These are phyloP conservation scores for Salicornia ramosissima DNA, from an alignment of 148 eudicot genomes.

Conservation along the genomic window DNA sequence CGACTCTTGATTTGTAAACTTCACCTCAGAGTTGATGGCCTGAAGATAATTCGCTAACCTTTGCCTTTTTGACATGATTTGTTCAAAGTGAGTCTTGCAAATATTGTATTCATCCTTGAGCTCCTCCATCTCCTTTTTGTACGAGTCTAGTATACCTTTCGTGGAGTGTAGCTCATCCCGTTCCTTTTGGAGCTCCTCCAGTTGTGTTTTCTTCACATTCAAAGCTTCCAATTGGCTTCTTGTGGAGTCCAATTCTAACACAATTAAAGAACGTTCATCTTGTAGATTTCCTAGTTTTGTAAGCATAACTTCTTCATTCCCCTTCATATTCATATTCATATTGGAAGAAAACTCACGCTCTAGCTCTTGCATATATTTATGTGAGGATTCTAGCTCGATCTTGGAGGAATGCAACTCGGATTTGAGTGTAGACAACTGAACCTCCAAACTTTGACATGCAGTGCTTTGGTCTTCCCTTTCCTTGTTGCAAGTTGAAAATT, in stretches of 20 bases:
- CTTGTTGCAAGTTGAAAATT: slow-evolving; percentile 10
- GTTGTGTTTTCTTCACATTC: not conserved
- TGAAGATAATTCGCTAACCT: slow-evolving; percentile 1
- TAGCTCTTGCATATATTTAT: not conserved
- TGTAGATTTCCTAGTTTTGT: slow-evolving; percentile 10
- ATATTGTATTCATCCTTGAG: not conserved
- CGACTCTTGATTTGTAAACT: slow-evolving; percentile 1
- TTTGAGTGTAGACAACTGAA: not conserved
- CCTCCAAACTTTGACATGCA: not conserved
- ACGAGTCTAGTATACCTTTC: slow-evolving; percentile 1
- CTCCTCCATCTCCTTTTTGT: slow-evolving; percentile 1
- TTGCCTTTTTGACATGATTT: not conserved
- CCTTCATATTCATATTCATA: slow-evolving; percentile 14
- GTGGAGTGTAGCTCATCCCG: not conserved
- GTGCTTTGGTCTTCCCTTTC: not conserved
- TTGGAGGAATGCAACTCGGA: slow-evolving; percentile 3
- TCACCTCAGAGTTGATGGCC: slow-evolving; percentile 16
- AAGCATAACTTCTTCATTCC: slow-evolving; percentile 1
- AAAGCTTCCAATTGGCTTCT: slow-evolving; percentile 4
- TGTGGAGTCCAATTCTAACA: slow-evolving; percentile 7
- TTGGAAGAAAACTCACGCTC: slow-evolving; percentile 7
- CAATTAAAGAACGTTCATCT: slow-evolving; percentile 12
- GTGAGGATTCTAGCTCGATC: slow-evolving; percentile 11
- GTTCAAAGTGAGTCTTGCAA: slow-evolving; percentile 11
- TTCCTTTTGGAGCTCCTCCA: not conserved